Evolutionary conservation across 2,329 filamentous ascomycete genomes (phyloP).

Genomic region (Sarocladium oryzae): DNA sequence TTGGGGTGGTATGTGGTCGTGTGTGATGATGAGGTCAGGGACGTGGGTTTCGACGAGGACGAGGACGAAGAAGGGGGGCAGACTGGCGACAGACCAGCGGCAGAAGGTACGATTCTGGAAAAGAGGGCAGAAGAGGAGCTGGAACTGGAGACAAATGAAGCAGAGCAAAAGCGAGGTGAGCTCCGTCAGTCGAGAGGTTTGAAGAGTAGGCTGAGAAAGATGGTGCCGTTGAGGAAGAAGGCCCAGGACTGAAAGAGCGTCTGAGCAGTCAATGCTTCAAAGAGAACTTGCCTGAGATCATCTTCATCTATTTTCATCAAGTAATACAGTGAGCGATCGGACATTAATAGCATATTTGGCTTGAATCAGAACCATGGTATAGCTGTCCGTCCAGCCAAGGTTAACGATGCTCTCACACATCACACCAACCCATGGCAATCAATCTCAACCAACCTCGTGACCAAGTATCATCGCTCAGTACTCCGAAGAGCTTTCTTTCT

Average conservation of each 20-base stretch:
- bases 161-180: background rate
- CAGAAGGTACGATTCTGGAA: background rate
- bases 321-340: too few species aligned
- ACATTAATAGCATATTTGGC: too few species aligned
- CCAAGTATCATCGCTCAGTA: too few species aligned
- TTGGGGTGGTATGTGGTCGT: constrained; percentile 59
- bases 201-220: background rate
- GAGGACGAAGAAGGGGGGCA: constrained; percentile 9
- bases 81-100: background rate
- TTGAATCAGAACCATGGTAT: too few species aligned
- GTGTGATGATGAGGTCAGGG: constrained; percentile 53
- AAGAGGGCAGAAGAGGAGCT: background rate
- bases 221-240: background rate
- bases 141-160: background rate
- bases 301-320: too few species aligned
- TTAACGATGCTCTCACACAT: too few species aligned
- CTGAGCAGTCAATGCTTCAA: too few species aligned
- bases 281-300: too few species aligned
- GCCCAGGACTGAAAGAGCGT: background rate
- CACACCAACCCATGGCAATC: too few species aligned
- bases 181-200: background rate
- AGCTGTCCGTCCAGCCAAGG: too few species aligned
- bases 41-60: constrained; percentile 17
- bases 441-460: too few species aligned
- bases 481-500: too few species aligned